These are phyloP conservation scores for Fraxinus paxiana DNA, from an alignment of 305 asterid genomes.

Conservation along the genomic window DNA sequence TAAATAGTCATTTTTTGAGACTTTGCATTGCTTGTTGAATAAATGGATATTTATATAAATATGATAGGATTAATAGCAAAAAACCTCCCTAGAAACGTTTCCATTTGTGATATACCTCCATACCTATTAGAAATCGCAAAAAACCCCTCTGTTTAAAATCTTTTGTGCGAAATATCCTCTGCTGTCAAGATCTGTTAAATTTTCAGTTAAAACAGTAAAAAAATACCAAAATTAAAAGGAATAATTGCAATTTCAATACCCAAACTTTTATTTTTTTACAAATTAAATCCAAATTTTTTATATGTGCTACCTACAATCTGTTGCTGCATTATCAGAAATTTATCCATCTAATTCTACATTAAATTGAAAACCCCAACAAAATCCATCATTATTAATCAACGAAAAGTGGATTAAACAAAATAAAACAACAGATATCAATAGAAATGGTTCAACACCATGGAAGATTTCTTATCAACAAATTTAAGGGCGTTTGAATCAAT, in stretches of 20 bases:
- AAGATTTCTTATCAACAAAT: conserved; percentile 38
- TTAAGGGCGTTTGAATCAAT: conserved; percentile 60
- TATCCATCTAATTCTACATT: conserved; percentile 34
- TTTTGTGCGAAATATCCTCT: too few relatives aligned
- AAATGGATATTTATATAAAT: neutral
- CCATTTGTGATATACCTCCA: too few relatives aligned
- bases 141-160: too few relatives aligned
- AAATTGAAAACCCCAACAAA: neutral
- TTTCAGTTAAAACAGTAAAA: too few relatives aligned
- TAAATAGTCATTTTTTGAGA: neutral
- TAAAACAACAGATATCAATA: neutral
- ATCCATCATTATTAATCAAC: neutral
- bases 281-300: too few relatives aligned
- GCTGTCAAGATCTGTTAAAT: too few relatives aligned
- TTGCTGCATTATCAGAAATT: conserved; percentile 38
- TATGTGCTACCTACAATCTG: conserved; percentile 7
- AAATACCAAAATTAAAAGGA: too few relatives aligned
- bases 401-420: neutral
- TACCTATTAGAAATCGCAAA: too few relatives aligned
- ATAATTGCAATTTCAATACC: too few relatives aligned
- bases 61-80: too few relatives aligned
- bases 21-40: neutral
- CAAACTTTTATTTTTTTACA: too few relatives aligned
- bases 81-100: too few relatives aligned
- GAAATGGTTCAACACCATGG: conserved; percentile 8